Evolutionary conservation across 192 early-diverging fungal genomes (phyloP), one percentile per base, ranked within the genome.

Genomic region (Coemansia sp.): DNA sequence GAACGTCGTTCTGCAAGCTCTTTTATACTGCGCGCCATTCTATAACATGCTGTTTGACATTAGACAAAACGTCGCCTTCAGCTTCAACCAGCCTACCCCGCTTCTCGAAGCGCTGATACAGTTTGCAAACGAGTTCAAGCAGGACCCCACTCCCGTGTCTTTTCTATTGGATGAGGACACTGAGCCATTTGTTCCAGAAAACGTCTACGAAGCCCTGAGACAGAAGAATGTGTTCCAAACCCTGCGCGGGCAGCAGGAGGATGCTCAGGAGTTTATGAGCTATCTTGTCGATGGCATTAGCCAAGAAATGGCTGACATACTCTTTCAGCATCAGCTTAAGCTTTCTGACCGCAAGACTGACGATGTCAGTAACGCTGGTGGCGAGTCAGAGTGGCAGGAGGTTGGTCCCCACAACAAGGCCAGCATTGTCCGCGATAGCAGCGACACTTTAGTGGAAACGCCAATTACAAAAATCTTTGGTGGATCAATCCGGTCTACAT

Each of bases 241-340:
- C 1, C 80, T 91, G 64, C 87, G 88, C 63, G 94, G 94, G 2
- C 84, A 91, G 46, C 98, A 99, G 69, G 94, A 99, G 62, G 98
- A 99, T 62, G 93, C 95, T 2, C 91, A 98, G 47, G 96, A 99
- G 69, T 98, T 95, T 77, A 74, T 98, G 59, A 89, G 89, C 45
- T 96, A 90, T 63, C 64, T 99, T 8, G 67, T 99, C 44, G 90
- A 99, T 63, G 98, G 92, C 3, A 73, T 99, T 42, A 94, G 98
- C 69, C 94, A 98, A 57, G 98, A 99, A 64, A 81, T 93, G 64
- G 73, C 51, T 64, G 23, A 48, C 53, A 68, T 66, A 24, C 38
- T 15, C 39, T 13, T 9, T 9, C 38, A n/a, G 21, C 17, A 40
- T 10, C 34, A n/a, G 39, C 37, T 6, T 11, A 39, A 18, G 22